phyloP scores from a whole-genome alignment of 495 filamentous ascomycete species.

The Xylaria cubensis region DNA sequence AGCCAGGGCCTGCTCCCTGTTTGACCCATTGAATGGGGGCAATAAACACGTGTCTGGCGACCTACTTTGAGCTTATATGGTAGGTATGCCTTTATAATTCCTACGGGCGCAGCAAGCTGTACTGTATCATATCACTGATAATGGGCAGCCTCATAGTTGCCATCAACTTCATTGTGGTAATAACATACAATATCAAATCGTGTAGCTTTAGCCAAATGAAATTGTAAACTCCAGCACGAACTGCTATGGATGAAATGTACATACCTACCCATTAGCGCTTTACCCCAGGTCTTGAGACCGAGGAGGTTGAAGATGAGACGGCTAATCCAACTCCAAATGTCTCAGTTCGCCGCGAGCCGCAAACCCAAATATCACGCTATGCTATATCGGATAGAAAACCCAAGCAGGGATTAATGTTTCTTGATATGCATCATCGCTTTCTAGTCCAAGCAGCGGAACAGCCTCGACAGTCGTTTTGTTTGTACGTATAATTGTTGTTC shows the following conservation, averaged over 20 bases:
- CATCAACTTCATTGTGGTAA: not conserved
- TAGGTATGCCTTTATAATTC: no score
- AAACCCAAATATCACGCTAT: constrained; percentile 18
- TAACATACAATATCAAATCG: not conserved
- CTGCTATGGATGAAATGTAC: not conserved
- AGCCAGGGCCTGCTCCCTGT: not conserved
- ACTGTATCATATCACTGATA: not conserved
- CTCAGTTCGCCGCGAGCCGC: constrained; percentile 39
- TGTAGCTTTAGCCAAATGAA: not conserved
- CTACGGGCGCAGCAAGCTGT: not conserved
- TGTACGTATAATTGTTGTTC: not conserved
- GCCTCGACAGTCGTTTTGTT: not conserved
- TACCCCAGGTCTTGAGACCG: constrained; percentile 33
- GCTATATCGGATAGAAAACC: not conserved
- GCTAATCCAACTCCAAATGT: constrained; percentile 39
- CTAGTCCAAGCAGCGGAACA: not conserved
- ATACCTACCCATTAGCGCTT: constrained; percentile 20
- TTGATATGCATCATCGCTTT: not conserved
- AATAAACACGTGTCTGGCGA: not conserved
- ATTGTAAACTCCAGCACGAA: not conserved
- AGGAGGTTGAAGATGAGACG: constrained; percentile 42
- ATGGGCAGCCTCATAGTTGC: no score
- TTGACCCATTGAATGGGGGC: constrained; percentile 16
- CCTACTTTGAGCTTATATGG: not conserved
- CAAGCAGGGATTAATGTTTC: constrained; percentile 12